These are phyloP conservation scores for Nephelium lappaceum DNA, from an alignment of 345 rosid species.

Conservation along the genomic window DNA sequence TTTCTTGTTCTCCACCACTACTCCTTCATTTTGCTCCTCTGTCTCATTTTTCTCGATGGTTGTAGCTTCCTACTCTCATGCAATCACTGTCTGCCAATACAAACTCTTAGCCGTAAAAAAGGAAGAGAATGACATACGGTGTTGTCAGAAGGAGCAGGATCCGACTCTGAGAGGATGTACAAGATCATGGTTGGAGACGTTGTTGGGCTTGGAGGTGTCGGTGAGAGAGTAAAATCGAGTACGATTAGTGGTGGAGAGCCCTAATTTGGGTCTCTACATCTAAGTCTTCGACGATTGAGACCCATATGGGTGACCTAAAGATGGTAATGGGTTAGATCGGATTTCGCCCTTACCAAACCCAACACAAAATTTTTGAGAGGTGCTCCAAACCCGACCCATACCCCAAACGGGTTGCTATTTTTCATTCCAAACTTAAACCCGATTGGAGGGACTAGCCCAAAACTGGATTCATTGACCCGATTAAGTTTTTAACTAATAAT, in stretches of 20 bases:
- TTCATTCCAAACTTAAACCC: too few relatives aligned
- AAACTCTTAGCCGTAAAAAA: slow-evolving; percentile 3
- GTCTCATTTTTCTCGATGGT: slow-evolving; percentile 25
- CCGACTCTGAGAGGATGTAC: slow-evolving; percentile 43
- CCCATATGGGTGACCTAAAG: too few relatives aligned
- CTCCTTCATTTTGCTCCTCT: slow-evolving; percentile 32
- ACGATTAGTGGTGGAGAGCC: slow-evolving; percentile 15
- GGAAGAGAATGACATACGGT: slow-evolving; percentile 47
- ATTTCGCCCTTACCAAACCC: too few relatives aligned
- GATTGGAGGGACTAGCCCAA: too few relatives aligned
- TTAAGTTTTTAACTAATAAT: too few relatives aligned
- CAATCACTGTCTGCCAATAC: neutral
- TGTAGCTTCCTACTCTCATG: slow-evolving; percentile 20
- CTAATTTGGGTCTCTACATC: too few relatives aligned
- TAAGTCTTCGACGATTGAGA: too few relatives aligned
- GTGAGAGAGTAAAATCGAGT: slow-evolving; percentile 16
- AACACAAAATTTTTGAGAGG: too few relatives aligned
- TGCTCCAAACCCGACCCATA: too few relatives aligned
- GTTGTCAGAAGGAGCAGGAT: slow-evolving; percentile 62
- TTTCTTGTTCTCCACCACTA: slow-evolving; percentile 41
- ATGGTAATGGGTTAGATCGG: too few relatives aligned
- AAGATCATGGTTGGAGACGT: neutral
- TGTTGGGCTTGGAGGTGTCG: neutral
- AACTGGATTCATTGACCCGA: too few relatives aligned
- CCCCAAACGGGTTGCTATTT: too few relatives aligned